Evolutionary conservation across 495 filamentous ascomycete species (phyloP).

Genomic region (Oleoguttula mirabilis): DNA sequence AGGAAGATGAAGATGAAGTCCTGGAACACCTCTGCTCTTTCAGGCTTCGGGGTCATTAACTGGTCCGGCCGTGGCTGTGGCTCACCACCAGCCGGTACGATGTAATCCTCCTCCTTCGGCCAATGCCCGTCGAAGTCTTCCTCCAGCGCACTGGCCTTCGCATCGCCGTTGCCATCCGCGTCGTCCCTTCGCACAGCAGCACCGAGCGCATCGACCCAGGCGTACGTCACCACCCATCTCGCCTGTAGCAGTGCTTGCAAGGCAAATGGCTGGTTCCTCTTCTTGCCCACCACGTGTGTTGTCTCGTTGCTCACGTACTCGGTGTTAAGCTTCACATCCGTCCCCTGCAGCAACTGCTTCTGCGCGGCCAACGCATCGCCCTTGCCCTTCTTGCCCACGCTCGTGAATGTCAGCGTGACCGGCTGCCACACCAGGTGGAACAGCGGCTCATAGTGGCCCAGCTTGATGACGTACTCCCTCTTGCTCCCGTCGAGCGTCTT

Average conservation of each 20-base stretch:
- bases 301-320: slow-evolving; percentile 59
- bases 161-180: slow-evolving; percentile 34
- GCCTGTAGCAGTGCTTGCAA: slow-evolving; percentile 81
- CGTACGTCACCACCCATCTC: slow-evolving; percentile 65
- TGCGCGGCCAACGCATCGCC: slow-evolving; percentile 46
- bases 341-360: slow-evolving; percentile 52
- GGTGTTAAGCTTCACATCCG: slow-evolving; percentile 74
- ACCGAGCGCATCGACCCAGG: slow-evolving; percentile 56
- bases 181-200: slow-evolving; percentile 29
- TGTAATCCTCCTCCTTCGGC: slow-evolving; percentile 59
- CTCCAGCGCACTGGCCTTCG: slow-evolving; percentile 53
- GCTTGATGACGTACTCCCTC: slow-evolving; percentile 50
- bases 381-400: slow-evolving; percentile 59
- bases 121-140: slow-evolving; percentile 69
- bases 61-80: slow-evolving; percentile 47
- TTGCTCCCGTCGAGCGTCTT: slow-evolving; percentile 27
- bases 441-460: slow-evolving; percentile 50
- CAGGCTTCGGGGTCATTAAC: slow-evolving; percentile 55
- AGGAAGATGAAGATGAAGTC: slow-evolving; percentile 86
- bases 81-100: slow-evolving; percentile 68
- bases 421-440: slow-evolving; percentile 69
- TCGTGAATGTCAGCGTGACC: slow-evolving; percentile 68
- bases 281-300: slow-evolving; percentile 79
- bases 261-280: slow-evolving; percentile 75
- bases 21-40: slow-evolving; percentile 61